Evolutionary conservation across 2,329 filamentous ascomycete species (phyloP).

Genomic region (Monilinia fructicola): DNA sequence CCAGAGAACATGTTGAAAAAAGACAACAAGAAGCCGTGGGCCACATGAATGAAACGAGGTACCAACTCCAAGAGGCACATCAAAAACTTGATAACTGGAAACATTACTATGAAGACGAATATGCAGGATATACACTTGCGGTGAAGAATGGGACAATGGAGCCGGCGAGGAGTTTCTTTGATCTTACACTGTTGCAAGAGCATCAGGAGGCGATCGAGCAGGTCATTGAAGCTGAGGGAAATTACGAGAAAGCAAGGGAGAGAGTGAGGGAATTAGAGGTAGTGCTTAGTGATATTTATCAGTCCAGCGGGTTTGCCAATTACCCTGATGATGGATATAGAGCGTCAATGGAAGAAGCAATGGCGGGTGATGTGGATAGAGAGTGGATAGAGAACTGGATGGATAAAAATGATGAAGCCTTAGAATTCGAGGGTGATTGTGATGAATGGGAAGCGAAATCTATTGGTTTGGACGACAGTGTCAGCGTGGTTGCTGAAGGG

Average conservation of each 20-base stretch:
- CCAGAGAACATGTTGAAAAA: not conserved
- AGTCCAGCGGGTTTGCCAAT: slow-evolving; percentile 27
- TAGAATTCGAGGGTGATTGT: not conserved
- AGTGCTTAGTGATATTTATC: slow-evolving; percentile 18
- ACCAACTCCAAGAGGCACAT: slow-evolving; percentile 12
- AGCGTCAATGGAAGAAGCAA: slow-evolving; percentile 27
- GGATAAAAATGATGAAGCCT: slow-evolving; percentile 8
- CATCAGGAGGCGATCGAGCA: slow-evolving; percentile 14
- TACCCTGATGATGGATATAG: slow-evolving; percentile 29
- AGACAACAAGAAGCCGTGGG: slow-evolving; percentile 12
- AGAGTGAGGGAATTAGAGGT: slow-evolving; percentile 22
- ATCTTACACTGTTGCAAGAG: slow-evolving; percentile 22
- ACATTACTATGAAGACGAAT: slow-evolving; percentile 21
- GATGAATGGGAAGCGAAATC: slow-evolving; percentile 18
- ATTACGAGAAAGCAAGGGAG: slow-evolving; percentile 11
- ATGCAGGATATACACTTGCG: slow-evolving; percentile 13
- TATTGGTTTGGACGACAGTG: slow-evolving; percentile 10
- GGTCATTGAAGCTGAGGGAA: slow-evolving; percentile 23
- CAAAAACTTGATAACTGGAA: slow-evolving; percentile 25
- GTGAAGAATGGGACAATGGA: slow-evolving; percentile 12
- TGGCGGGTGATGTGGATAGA: slow-evolving; percentile 26
- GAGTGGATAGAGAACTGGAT: slow-evolving; percentile 29
- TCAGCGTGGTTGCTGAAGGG: slow-evolving; percentile 18
- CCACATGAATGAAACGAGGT: slow-evolving; percentile 4
- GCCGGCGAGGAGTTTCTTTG: slow-evolving; percentile 25